Percentiles rank a stretch among this genome's conserved stretches.
Conservation (phyloP, 306 rosid genomes). For the Lathyrus aphaca region DNA sequence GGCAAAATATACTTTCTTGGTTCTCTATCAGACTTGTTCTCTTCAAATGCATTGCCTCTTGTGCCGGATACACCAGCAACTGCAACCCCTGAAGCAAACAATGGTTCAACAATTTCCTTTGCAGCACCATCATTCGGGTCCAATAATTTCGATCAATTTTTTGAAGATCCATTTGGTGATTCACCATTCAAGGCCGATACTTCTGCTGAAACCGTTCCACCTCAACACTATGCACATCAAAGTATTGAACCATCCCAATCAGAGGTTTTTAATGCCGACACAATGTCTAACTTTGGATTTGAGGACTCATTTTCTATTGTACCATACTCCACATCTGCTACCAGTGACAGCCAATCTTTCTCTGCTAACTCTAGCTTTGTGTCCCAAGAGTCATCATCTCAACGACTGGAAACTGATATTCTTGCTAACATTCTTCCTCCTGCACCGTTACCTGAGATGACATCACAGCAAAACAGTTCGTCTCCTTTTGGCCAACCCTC, state of each 20-base stretch:
- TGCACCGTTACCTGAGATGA: constrained; percentile 54
- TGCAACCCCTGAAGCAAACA: constrained; percentile 45
- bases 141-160: too few relatives aligned
- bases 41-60: constrained; percentile 68
- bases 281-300: constrained; percentile 54
- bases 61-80: constrained; percentile 62
- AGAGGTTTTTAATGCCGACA: constrained; percentile 45
- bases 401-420: constrained; percentile 61
- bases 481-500: constrained; percentile 47
- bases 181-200: constrained; percentile 73
- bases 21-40: constrained; percentile 70
- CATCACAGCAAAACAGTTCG: constrained; percentile 54
- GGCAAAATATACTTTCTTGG: constrained; percentile 78
- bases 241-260: constrained; percentile 49
- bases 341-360: constrained; percentile 52
- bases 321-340: constrained; percentile 54
- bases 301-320: constrained; percentile 69
- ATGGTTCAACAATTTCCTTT: too few relatives aligned
- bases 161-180: too few relatives aligned
- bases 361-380: constrained; percentile 53
- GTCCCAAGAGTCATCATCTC: constrained; percentile 54
- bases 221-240: constrained; percentile 56
- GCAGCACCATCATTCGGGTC: too few relatives aligned
- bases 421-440: constrained; percentile 90
- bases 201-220: constrained; percentile 51